phyloP scores from a whole-genome alignment of 108 stramenopile genomes.

The Fistulifera pelliculosa region DNA sequence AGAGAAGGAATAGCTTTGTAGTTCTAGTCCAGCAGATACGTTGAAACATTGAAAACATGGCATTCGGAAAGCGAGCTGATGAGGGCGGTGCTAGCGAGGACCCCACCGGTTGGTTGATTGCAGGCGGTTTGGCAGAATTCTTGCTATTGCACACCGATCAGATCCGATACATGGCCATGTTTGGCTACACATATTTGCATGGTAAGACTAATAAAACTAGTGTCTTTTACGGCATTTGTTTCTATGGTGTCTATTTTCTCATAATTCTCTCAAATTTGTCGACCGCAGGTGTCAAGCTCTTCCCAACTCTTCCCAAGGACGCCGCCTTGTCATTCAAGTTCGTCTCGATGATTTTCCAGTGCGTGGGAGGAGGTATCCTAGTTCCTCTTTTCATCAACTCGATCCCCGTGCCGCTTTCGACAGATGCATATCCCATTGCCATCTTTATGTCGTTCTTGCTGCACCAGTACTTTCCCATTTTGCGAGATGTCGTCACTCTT shows the following conservation, averaged over 20 bases:
- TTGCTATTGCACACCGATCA: slow-evolving; percentile 63
- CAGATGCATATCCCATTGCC: slow-evolving; percentile 78
- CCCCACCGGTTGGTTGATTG: slow-evolving; percentile 72
- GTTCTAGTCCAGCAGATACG: not conserved
- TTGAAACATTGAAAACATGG: slow-evolving; percentile 1
- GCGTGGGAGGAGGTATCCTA: slow-evolving; percentile 83
- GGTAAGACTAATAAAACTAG: slow-evolving; percentile 35
- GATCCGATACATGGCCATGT: slow-evolving; percentile 62
- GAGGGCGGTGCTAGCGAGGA: slow-evolving; percentile 24
- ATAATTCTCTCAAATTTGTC: not conserved
- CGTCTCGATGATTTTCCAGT: slow-evolving; percentile 58
- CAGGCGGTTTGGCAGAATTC: slow-evolving; percentile 60
- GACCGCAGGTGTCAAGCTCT: slow-evolving; percentile 59
- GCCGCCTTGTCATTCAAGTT: slow-evolving; percentile 59
- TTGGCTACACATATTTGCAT: slow-evolving; percentile 74
- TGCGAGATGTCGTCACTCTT: slow-evolving; percentile 56
- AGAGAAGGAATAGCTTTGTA: not conserved
- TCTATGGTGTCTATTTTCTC: slow-evolving; percentile 1
- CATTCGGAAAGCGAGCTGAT: not conserved
- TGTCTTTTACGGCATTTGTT: not conserved
- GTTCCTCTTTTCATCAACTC: slow-evolving; percentile 79
- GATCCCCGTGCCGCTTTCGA: slow-evolving; percentile 66
- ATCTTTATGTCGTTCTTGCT: slow-evolving; percentile 58
- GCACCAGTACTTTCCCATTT: slow-evolving; percentile 64
- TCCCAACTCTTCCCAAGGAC: slow-evolving; percentile 25